phyloP scores from a whole-genome alignment of 129 eudicot species.

The Chrysanthemum seticuspe region DNA sequence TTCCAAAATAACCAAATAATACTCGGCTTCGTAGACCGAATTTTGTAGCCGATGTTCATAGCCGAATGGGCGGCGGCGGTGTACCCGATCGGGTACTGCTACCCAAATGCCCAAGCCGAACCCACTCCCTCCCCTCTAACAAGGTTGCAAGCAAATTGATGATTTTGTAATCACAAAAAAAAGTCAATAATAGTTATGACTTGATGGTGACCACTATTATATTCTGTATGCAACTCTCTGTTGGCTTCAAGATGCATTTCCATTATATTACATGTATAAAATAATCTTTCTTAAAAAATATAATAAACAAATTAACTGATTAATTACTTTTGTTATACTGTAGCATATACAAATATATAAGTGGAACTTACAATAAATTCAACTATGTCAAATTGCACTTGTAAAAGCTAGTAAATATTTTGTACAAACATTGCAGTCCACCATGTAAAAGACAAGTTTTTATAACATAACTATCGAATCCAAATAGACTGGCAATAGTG shows the following conservation, averaged over 20 bases:
- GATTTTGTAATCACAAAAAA: neutral
- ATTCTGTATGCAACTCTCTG: constrained; percentile 2
- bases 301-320: too few relatives aligned
- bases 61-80: too few relatives aligned
- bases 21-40: too few relatives aligned
- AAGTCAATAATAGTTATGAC: constrained; percentile 4
- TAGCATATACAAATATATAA: neutral
- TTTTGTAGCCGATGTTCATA: too few relatives aligned
- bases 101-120: too few relatives aligned
- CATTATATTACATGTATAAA: too few relatives aligned
- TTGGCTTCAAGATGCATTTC: constrained; percentile 1
- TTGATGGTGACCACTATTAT: constrained; percentile 6
- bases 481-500: too few relatives aligned
- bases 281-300: too few relatives aligned
- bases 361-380: constrained; percentile 14
- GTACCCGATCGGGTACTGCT: too few relatives aligned
- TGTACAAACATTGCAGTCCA: constrained; percentile 13
- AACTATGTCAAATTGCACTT: constrained; percentile 14
- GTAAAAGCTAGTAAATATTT: neutral
- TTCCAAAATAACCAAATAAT: too few relatives aligned
- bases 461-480: too few relatives aligned
- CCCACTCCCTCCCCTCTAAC: too few relatives aligned
- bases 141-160: neutral
- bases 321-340: neutral
- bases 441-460: neutral